Evolutionary conservation across 495 filamentous ascomycete genomes (phyloP), one percentile per base, ranked within the genome.

Genomic region (Aspergillus wentii): DNA sequence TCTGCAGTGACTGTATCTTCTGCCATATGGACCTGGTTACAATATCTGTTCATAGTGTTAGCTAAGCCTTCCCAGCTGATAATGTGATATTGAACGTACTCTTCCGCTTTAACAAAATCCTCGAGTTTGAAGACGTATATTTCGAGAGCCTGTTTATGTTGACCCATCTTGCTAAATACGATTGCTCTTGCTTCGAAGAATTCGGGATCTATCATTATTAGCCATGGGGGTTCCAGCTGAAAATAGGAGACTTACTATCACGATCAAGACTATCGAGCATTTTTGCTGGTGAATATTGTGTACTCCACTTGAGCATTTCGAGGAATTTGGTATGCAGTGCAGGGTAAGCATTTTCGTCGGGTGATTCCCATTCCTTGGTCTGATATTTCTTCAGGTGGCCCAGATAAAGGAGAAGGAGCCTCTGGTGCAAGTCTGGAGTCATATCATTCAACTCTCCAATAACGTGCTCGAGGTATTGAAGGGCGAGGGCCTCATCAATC

Each of bases 121-220:
- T 85, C 63, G 40, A 99, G 72, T 50, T 91, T 90, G 66, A 95
- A 99, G 9, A 97, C 90, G 55, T 95, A 99, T 17, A 97, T 94
- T 58, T 90, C 84, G 15, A 99, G 62, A 0, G 94, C 91, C 57
- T 95, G 88, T 54, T 87, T 85, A 62, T 99, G 90, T 41, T 89
- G 85, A 7, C 86, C 88, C 86, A 99, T 94, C 48, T 94, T 94
- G 59, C 87, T 88, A 20, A 97, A 80, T 7, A 97, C 82, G 21
- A 96, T 82, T 15, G 94, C 94, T 35, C 89, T 82, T 4, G 88
- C 82, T 59, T 97, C 92, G 63, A 83, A 94, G 56, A 92, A 94
- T 10, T 79, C 71, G 1, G 89, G 76, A 57, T 95, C 88, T 91
- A 21, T 16, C 7, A 40, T 21, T 29, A 31, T 37, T 6, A 18